phyloP scores from a whole-genome alignment of 345 rosid species.

The Euphorbia lathyris region DNA sequence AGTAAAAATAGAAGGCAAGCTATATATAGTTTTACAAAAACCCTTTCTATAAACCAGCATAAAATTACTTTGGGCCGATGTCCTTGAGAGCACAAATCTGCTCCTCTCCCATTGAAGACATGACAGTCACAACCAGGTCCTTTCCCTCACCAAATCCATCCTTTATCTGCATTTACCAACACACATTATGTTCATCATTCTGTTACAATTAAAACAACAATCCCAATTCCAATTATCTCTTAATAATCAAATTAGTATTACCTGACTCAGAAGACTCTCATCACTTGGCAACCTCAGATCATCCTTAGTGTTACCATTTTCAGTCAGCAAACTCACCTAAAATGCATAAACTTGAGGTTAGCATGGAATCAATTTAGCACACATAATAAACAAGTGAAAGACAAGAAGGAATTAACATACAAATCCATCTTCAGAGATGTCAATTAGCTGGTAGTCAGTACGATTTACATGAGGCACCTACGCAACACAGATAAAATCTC shows the following conservation, averaged over 20 bases:
- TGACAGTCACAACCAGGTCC: conserved; percentile 73
- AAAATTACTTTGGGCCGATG: conserved; percentile 47
- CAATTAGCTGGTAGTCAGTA: conserved; percentile 34
- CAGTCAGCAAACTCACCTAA: conserved; percentile 33
- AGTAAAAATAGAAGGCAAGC: too few relatives aligned
- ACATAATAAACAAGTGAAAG: neutral
- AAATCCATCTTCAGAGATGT: conserved; percentile 37
- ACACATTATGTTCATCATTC: too few relatives aligned
- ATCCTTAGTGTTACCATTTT: conserved; percentile 34
- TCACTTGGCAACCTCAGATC: conserved; percentile 34
- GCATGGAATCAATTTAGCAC: too few relatives aligned
- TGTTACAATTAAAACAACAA: too few relatives aligned
- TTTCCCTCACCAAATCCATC: conserved; percentile 67
- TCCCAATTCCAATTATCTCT: too few relatives aligned
- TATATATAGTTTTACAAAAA: too few relatives aligned
- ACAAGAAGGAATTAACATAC: conserved; percentile 3
- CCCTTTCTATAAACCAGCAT: too few relatives aligned
- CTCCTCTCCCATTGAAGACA: conserved; percentile 94
- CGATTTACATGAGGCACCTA: conserved; percentile 36
- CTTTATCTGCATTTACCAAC: conserved; percentile 54
- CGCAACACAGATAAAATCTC: too few relatives aligned
- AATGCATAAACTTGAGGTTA: neutral
- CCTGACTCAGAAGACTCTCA: conserved; percentile 19
- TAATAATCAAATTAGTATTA: too few relatives aligned
- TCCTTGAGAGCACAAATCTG: conserved; percentile 82